Conservation (phyloP, 2,329 filamentous ascomycete species). For the Bipolaris gigantea region DNA sequence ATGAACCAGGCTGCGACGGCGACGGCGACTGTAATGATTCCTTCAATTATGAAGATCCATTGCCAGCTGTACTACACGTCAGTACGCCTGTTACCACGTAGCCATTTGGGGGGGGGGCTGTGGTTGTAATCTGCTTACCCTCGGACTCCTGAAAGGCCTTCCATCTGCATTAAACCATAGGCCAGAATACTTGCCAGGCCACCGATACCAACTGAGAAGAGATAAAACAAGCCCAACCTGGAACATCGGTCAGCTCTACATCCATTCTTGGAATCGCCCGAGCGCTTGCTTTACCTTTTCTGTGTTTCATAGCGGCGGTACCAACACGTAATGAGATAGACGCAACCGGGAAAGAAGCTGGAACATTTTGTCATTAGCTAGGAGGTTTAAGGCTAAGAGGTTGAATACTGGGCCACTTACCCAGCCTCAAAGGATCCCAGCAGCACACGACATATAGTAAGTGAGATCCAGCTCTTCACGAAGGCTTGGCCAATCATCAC, state of each 20-base stretch:
- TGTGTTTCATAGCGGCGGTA: slow-evolving; percentile 29
- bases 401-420: too few species aligned
- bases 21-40: slow-evolving; percentile 29
- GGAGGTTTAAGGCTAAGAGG: too few species aligned
- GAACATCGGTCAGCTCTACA: background rate
- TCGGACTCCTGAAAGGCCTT: slow-evolving; percentile 23
- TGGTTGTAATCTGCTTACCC: slow-evolving; percentile 1
- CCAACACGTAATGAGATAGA: slow-evolving; percentile 37
- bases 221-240: slow-evolving; percentile 28
- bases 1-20: slow-evolving; percentile 31
- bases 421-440: slow-evolving; percentile 32
- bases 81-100: background rate
- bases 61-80: slow-evolving; percentile 20
- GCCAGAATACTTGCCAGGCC: slow-evolving; percentile 34
- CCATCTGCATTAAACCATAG: slow-evolving; percentile 35
- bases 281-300: slow-evolving; percentile 20
- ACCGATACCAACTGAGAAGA: slow-evolving; percentile 31
- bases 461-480: slow-evolving; percentile 25
- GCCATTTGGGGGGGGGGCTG: background rate
- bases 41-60: slow-evolving; percentile 38
- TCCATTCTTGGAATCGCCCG: background rate
- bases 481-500: slow-evolving; percentile 36
- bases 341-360: slow-evolving; percentile 31
- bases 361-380: too few species aligned
- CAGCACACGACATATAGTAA: slow-evolving; percentile 25